Evolutionary conservation across 2,329 filamentous ascomycete genomes (phyloP).

Genomic region (Cladosporium halotolerans): DNA sequence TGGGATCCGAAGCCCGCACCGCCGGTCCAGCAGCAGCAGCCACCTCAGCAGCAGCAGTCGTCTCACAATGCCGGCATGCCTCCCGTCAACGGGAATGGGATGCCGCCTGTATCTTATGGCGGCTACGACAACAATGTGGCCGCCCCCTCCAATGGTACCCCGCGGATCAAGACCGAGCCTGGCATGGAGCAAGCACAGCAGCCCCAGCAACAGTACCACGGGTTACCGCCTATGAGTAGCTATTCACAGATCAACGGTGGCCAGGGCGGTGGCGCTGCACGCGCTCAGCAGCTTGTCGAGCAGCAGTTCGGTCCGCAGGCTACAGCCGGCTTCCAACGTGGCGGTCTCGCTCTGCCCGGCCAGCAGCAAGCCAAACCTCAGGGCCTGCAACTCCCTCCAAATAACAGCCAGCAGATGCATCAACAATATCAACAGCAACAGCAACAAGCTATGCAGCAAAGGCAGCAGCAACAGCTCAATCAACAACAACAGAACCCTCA

Average conservation of each 20-base stretch:
- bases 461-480: slow-evolving; percentile 29
- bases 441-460: slow-evolving; percentile 33
- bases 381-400: slow-evolving; percentile 32
- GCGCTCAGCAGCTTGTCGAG: slow-evolving; percentile 50
- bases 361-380: slow-evolving; percentile 23
- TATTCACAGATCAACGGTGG: slow-evolving; percentile 22
- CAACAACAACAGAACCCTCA: slow-evolving; percentile 28
- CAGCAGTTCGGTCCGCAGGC: slow-evolving; percentile 53
- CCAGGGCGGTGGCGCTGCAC: slow-evolving; percentile 35
- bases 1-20: slow-evolving; percentile 85
- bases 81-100: slow-evolving; percentile 2
- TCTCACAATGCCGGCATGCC: slow-evolving; percentile 15
- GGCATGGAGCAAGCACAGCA: slow-evolving; percentile 29
- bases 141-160: slow-evolving; percentile 8
- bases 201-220: slow-evolving; percentile 26
- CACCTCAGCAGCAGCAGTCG: slow-evolving; percentile 21
- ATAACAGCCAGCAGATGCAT: slow-evolving; percentile 24
- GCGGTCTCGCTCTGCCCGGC: slow-evolving; percentile 28
- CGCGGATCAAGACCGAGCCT: slow-evolving; percentile 50
- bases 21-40: slow-evolving; percentile 19
- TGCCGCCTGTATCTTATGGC: slow-evolving; percentile 7
- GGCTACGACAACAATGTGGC: slow-evolving; percentile 5
- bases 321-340: slow-evolving; percentile 52
- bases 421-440: slow-evolving; percentile 28
- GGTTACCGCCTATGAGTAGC: slow-evolving; percentile 17